A percentile compares a stretch with the other conserved stretches of the same genome.
These are phyloP conservation scores for Coprinopsis cinerea DNA, from an alignment of 768 basidiomycete genomes.

Conservation along the genomic window DNA sequence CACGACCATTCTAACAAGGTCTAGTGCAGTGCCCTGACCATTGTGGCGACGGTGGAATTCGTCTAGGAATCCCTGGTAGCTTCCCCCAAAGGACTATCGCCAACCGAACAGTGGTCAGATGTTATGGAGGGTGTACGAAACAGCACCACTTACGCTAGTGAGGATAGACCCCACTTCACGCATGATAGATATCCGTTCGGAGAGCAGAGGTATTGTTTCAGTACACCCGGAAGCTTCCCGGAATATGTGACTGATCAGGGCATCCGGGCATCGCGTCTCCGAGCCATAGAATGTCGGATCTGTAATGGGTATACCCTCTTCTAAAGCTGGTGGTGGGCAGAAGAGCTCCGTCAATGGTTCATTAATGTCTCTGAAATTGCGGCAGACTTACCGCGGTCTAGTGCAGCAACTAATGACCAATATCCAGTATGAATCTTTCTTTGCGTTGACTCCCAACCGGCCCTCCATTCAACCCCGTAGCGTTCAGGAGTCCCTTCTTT, in stretches of 20 bases:
- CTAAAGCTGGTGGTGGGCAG: slow-evolving; percentile 45
- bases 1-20: slow-evolving; percentile 66
- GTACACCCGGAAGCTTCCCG: slow-evolving; percentile 47
- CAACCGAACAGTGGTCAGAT: too few relatives aligned
- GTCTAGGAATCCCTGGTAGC: slow-evolving; percentile 60
- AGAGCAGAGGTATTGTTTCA: slow-evolving; percentile 66
- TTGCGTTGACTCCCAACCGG: slow-evolving; percentile 54
- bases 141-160: slow-evolving; percentile 59
- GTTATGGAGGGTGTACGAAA: too few relatives aligned
- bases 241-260: slow-evolving; percentile 64
- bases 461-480: slow-evolving; percentile 76
- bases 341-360: not conserved
- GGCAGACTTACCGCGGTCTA: slow-evolving; percentile 62
- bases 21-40: slow-evolving; percentile 59
- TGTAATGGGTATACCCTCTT: slow-evolving; percentile 73
- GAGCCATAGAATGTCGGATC: slow-evolving; percentile 76
- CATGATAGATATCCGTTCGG: slow-evolving; percentile 69
- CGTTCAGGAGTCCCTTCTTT: slow-evolving; percentile 49
- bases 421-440: slow-evolving; percentile 70
- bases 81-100: slow-evolving; percentile 71
- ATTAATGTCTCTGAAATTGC: not conserved
- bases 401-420: slow-evolving; percentile 78
- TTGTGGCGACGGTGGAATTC: slow-evolving; percentile 50
- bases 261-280: slow-evolving; percentile 63
- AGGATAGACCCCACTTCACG: slow-evolving; percentile 72